Base-by-base conservation (phyloP, 495 filamentous ascomycete species). In the Apiosordaria backusii region DNA sequence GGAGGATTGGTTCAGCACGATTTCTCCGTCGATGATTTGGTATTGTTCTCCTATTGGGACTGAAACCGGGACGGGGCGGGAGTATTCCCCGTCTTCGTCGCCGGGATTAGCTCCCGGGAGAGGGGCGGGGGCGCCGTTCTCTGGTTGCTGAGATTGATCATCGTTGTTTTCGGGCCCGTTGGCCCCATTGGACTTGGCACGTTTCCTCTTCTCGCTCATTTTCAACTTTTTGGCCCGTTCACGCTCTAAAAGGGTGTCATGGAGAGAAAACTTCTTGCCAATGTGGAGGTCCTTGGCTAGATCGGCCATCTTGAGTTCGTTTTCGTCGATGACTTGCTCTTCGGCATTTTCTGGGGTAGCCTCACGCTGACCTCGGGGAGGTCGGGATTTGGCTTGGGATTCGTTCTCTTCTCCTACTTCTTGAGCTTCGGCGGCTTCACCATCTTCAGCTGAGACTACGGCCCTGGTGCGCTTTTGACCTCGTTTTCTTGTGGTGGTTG, bases 291-390 rank as follows among this genome's bases (percentile, higher is more conserved):
- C 91, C 66, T 84, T 89, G 70, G 88, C 90, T 4, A 99, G 77
- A 50, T 96, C 92, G 15, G 83, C 86, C 91, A 99, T 97, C 64
- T 87, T 94, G 40, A 92, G 82, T 1, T 84, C 83, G 4, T 82
- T 82, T 5, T 86, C 83, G 66, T 90, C 85, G 53, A 97, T 90
- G 58, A 88, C 82, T 35, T 88, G 81, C 9, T 79, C 72, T 74
- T 97, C 93, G 1, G 91, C 89, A 70, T 89, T 88, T 67, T 92
- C 91, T 1, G 92, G 92, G 1, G 91, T 96, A 9, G 79, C 75
- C 35, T 77, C 76, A 35, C 69, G 87, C 81, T 66, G 65, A 7
- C 62, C 53, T 26, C 70, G 62, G 18, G 60, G 21, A 5, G 65
- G 62, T 35, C 62, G 66, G 53, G 60, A 57, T 60, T 54, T 60